These are phyloP conservation scores for Hansenula sp. DNA, from an alignment of 1,139 yeast genomes.

Conservation along the genomic window DNA sequence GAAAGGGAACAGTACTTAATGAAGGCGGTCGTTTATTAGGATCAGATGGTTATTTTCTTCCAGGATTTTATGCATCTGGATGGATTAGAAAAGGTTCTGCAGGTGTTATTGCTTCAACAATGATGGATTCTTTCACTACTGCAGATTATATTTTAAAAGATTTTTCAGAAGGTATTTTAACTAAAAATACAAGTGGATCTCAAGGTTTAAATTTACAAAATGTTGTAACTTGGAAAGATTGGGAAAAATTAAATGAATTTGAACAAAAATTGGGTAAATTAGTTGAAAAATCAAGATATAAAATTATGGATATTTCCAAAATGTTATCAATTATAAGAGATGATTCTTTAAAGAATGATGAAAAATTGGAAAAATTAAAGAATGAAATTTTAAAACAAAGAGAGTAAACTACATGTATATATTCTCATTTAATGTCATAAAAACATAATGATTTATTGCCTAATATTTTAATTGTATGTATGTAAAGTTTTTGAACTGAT, in stretches of 20 bases:
- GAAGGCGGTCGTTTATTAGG: conserved; percentile 53
- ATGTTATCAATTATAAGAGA: conserved; percentile 35
- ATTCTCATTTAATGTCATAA: neutral
- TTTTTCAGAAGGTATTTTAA: conserved; percentile 26
- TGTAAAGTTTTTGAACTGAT: neutral
- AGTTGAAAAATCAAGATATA: conserved; percentile 57
- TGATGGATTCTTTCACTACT: conserved; percentile 78
- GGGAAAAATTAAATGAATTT: conserved; percentile 43
- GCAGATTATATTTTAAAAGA: conserved; percentile 65
- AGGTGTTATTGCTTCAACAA: conserved; percentile 90
- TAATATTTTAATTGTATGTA: neutral
- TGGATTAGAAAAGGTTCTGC: conserved; percentile 90
- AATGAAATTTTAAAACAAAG: conserved; percentile 3
- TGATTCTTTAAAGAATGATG: neutral
- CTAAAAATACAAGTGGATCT: conserved; percentile 22
- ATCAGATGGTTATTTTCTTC: conserved; percentile 24
- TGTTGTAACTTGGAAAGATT: conserved; percentile 63
- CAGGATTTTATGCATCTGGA: conserved; percentile 78
- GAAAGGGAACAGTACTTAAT: conserved; percentile 53
- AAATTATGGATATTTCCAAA: conserved; percentile 43
- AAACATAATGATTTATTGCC: conserved; percentile 1
- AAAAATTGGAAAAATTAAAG: conserved; percentile 2
- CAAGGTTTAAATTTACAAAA: conserved; percentile 31
- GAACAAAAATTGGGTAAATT: conserved; percentile 38
- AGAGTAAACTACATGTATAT: neutral